These are phyloP conservation scores for Cylindricascospora bacillispora DNA, from an alignment of 1,139 yeast genomes.

Conservation along the genomic window DNA sequence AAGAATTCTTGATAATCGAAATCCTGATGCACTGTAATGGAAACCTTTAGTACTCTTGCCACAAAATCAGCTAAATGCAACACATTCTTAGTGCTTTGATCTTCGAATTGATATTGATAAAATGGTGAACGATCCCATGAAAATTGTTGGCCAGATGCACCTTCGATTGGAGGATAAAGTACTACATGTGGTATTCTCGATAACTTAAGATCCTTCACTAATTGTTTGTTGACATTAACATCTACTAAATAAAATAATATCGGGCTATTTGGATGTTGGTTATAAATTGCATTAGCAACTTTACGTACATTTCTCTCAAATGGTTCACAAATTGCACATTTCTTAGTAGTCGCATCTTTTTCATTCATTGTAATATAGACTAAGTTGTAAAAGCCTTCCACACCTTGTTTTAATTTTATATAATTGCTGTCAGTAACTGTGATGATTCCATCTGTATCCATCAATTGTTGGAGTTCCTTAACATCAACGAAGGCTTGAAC, in stretches of 20 bases:
- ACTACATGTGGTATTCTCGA: conserved; percentile 50
- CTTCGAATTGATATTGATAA: conserved; percentile 24
- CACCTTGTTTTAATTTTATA: conserved; percentile 20
- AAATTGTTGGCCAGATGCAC: conserved; percentile 10
- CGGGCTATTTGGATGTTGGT: conserved; percentile 31
- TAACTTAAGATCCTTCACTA: conserved; percentile 32
- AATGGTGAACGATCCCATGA: conserved; percentile 23
- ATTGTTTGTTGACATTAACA: conserved; percentile 30
- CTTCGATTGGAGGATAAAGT: conserved; percentile 42
- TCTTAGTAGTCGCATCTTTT: conserved; percentile 19
- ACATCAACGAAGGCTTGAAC: neutral
- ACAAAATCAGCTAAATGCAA: conserved; percentile 42
- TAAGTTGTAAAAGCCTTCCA: conserved; percentile 33
- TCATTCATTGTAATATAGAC: conserved; percentile 34
- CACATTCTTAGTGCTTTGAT: conserved; percentile 19
- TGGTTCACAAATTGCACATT: conserved; percentile 32
- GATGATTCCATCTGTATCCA: conserved; percentile 19
- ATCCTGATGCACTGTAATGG: conserved; percentile 31
- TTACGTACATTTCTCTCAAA: conserved; percentile 30
- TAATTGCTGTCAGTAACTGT: conserved; percentile 25
- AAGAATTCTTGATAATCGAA: conserved; percentile 34
- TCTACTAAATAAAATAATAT: conserved; percentile 43
- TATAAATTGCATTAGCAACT: conserved; percentile 34
- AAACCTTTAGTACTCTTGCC: conserved; percentile 33
- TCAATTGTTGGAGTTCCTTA: neutral